Evolutionary conservation across 106 monocot species (phyloP), one percentile per base, ranked within the genome.

Genomic region (Dendrobium officinale): DNA sequence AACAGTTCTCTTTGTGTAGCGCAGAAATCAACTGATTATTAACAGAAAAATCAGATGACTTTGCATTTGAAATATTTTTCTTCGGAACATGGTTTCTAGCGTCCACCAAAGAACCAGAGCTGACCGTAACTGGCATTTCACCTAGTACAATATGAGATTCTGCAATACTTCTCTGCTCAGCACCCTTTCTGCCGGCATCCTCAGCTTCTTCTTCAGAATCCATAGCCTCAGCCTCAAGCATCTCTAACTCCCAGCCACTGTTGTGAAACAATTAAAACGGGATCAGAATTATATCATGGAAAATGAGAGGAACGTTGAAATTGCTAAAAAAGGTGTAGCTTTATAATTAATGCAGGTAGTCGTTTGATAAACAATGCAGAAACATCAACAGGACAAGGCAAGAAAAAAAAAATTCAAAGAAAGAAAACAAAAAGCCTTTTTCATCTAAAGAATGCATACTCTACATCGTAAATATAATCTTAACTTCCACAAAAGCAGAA

Each of bases 181-280:
- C 16, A 73, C 47, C 31, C 17, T 78, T 80, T 19, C 6, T 77
- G 29, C 67, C 72, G n/a, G 37, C 42, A 67, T 87, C 82, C 56
- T 87, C 88, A 58, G 79, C 80, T 81, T 98, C 94, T 43, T 98
- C 94, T 73, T 98, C 94, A 26, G 97, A 89, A 72, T 98, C 94
- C 84, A 76, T 89, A 64, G 91, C 97, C 73, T 94, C 86, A 67
- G 91, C 90, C 54, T 94, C 91, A 83, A 89, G 77, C 45, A 96
- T 64, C 83, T 94, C 94, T 70, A 97, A 73, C 68, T 98, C 97
- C 85, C 88, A 98, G 54, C 88, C 91, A 89, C 97, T 98, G 82
- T 61, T 98, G 84, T 51, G 61, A 16, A 22, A 48, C 4, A 70
- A 70, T 70, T 2, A 70, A 15, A 70, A 70, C 70, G 2, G 24